Conservation (phyloP, 83 land plant species). For the Thuja plicata region DNA sequence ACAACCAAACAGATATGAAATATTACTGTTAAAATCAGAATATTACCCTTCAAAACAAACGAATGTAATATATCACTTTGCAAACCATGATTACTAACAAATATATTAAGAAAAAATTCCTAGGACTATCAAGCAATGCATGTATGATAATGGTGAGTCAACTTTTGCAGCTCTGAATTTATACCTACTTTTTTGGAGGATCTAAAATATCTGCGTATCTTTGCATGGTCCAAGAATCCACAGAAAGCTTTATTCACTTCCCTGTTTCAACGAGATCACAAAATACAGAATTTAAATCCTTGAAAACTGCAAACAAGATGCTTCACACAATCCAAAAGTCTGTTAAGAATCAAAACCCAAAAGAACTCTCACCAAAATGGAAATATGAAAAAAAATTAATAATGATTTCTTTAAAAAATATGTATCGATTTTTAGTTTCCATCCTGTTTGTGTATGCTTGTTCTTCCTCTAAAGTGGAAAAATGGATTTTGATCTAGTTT, state of each 20-base stretch:
- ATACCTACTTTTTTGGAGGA: conserved; percentile 1
- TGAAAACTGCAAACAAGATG: conserved; percentile 1
- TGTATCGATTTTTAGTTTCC: background rate
- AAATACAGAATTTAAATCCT: background rate
- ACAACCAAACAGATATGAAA: background rate
- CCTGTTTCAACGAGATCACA: conserved; percentile 29
- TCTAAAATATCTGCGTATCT: conserved; percentile 17
- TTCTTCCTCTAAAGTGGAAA: background rate
- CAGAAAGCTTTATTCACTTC: conserved; percentile 82
- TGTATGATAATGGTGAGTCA: background rate
- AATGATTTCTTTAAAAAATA: background rate
- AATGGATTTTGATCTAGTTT: background rate
- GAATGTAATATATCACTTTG: background rate
- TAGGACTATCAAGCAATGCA: background rate
- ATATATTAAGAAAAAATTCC: background rate
- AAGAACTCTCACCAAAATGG: background rate
- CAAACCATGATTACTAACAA: background rate
- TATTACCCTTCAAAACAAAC: background rate
- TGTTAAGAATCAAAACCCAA: background rate
- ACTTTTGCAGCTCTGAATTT: background rate
- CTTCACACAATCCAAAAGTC: background rate
- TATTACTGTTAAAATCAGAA: background rate
- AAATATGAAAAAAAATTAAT: background rate
- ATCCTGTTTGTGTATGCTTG: background rate
- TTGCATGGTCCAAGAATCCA: conserved; percentile 63